Evolutionary conservation across 1,139 yeast genomes (phyloP), one percentile per base, ranked within the genome.

Genomic region (Debaryomyces fabryi): DNA sequence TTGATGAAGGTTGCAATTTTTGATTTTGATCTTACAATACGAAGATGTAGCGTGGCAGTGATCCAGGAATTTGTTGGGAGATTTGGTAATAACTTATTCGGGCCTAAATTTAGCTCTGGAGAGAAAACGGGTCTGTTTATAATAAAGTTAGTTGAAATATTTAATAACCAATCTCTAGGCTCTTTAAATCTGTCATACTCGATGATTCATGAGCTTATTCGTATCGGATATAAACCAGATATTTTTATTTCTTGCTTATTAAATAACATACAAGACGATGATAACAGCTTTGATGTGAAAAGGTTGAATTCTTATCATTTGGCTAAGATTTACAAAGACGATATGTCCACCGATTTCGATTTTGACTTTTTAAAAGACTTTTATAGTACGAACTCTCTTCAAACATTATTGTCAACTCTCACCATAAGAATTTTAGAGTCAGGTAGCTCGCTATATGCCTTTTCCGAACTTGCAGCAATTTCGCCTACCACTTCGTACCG

Each of bases 1-100:
- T 62, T 89, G 24, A 60, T 88, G 2, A 64, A 74, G 15, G 76
- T 82, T 1, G 68, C 85, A 12, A 74, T 88, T 41, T 85, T 86
- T 59, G 98, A 92, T 62, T 68, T 76, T 23, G 97, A 91, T 47
- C 71, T 89, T 25, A 76, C 85, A 49, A 80, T 91, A 12, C 73
- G 97, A 49, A 74, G 96, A 49, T 93, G 97, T 29, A 86, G 92
- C 0, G 74, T 90, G 10, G 96, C 97, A 0, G 95, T 96, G 0
- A 60, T 90, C 3, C 97, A 92, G 62, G 98, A 92, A 59, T 76
- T 88, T 8, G 64, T 89, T 3, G 98, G 98, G 0, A 70, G 97
- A 39, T 85, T 83, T 60, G 88, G 88, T 0, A 60, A 52, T 12
- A 29, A 45, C 2, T 48, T 72, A 5, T 71, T 71, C 44, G 39